Evolutionary conservation across 208 protist genomes (phyloP).

Genomic region (Endotrypanum monterogeii): DNA sequence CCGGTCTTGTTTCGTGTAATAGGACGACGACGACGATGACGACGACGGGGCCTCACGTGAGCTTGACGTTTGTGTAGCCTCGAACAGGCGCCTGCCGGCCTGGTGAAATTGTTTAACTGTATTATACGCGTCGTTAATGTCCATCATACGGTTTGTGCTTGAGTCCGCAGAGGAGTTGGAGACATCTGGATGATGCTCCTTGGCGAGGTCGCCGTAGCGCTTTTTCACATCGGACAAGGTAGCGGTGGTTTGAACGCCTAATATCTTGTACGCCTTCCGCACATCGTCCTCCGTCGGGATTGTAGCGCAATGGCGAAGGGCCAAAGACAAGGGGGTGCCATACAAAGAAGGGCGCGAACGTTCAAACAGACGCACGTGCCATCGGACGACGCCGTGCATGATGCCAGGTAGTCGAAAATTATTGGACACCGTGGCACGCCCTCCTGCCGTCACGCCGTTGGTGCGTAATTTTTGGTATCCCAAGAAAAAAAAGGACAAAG

Average conservation of each 20-base stretch:
- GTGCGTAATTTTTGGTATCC: too few species aligned
- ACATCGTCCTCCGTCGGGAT: constrained; percentile 80
- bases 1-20: constrained; percentile 48
- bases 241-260: constrained; percentile 55
- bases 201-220: constrained; percentile 81
- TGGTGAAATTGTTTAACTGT: constrained; percentile 78
- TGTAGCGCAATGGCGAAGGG: constrained; percentile 24
- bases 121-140: constrained; percentile 87
- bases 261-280: constrained; percentile 62
- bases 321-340: neutral
- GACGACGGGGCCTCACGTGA: constrained; percentile 7
- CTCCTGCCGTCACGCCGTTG: neutral
- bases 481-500: neutral
- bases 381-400: constrained; percentile 7
- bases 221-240: constrained; percentile 78
- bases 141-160: constrained; percentile 66
- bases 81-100: constrained; percentile 38
- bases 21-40: constrained; percentile 29
- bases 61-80: constrained; percentile 5
- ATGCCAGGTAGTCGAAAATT: neutral
- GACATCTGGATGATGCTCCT: constrained; percentile 90
- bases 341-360: neutral
- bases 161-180: constrained; percentile 23
- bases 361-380: neutral
- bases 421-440: neutral